Evolutionary conservation across 2,329 filamentous ascomycete genomes (phyloP), one percentile per base, ranked within the genome.

Genomic region (Penicillium sp.): DNA sequence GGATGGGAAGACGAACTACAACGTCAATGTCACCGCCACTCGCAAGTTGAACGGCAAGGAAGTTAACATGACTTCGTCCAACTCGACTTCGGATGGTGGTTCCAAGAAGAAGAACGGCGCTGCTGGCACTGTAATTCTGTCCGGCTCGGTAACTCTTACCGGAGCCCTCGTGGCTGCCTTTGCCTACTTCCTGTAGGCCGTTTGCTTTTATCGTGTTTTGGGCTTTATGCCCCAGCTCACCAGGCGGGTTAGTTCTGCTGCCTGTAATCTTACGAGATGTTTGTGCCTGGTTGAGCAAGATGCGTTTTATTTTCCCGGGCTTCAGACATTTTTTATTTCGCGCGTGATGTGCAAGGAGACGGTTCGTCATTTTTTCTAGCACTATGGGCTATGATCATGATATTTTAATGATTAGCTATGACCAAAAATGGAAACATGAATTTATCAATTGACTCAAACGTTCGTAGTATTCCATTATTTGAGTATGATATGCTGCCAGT

Each of bases 21-120:
- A 67, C 35, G 53, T 58, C 21, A 61, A 70, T 49, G 69, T 72
- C 33, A 72, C 66, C 24, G 64, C 63, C 14, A 71, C 63, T 31
- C 69, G 64, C 37, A 59, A 61, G 31, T 24, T 63, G 49, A 55
- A 37, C n/a, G 57, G 46, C 9, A 24, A 33, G 31, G 14, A 2
- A 14, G 10, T 37, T 1, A 37, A 39, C 7, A 8, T 55, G 22
- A 37, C 49, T 29, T 26, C 51, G 11, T 27, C 42, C 33, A 31
- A 42, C 27, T n/a, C 26, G n/a, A 27, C 26, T 13, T 21, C 27
- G 19, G 29, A 8, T 11, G 29, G 16, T 35, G 16, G 22, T n/a
- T n/a, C 49, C 14, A 45, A 61, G 35, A 55, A 52, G 14, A 60
- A 52, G n/a, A 60, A 54, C 13, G 24, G 37, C 29, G 57, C 56